Conservation (phyloP, 805 yeast species). For the Teunomyces panamensis region DNA sequence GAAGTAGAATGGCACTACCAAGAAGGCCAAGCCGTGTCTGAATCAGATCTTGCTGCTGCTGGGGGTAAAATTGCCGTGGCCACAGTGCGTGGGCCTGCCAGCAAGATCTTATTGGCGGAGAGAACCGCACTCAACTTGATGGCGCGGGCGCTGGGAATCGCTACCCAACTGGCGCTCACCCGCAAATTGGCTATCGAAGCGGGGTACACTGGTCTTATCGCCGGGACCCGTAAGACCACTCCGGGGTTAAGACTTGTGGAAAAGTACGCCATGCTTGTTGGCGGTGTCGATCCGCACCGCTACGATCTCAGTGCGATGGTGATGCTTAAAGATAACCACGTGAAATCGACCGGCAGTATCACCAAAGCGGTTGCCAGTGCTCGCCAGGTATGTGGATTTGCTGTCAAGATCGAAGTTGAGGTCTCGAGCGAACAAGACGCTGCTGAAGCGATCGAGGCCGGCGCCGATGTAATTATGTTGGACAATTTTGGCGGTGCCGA, state of each 20-base stretch:
- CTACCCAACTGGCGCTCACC: constrained; percentile 66
- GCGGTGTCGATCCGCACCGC: constrained; percentile 91
- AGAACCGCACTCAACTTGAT: constrained; percentile 80
- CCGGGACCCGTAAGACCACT: constrained; percentile 97
- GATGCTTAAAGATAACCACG: constrained; percentile 92
- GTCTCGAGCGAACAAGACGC: constrained; percentile 85
- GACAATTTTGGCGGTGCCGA: constrained; percentile 78
- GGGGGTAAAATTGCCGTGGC: constrained; percentile 69
- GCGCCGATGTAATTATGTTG: constrained; percentile 94
- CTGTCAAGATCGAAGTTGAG: constrained; percentile 89
- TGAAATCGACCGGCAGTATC: constrained; percentile 90
- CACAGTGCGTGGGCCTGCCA: constrained; percentile 73
- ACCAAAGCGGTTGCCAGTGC: constrained; percentile 79
- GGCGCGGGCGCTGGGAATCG: constrained; percentile 83
- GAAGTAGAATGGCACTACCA: constrained; percentile 65
- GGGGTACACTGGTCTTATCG: constrained; percentile 81
- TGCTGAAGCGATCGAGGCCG: constrained; percentile 86
- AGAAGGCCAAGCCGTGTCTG: constrained; percentile 58
- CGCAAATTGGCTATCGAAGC: constrained; percentile 57
- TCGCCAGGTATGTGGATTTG: constrained; percentile 78
- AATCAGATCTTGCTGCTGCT: constrained; percentile 44
- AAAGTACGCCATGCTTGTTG: constrained; percentile 92
- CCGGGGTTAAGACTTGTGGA: constrained; percentile 89
- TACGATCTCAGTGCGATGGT: constrained; percentile 92
- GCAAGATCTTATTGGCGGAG: constrained; percentile 77